These are phyloP conservation scores for Peterozyma toletana DNA, from an alignment of 805 yeast species.

Conservation along the genomic window DNA sequence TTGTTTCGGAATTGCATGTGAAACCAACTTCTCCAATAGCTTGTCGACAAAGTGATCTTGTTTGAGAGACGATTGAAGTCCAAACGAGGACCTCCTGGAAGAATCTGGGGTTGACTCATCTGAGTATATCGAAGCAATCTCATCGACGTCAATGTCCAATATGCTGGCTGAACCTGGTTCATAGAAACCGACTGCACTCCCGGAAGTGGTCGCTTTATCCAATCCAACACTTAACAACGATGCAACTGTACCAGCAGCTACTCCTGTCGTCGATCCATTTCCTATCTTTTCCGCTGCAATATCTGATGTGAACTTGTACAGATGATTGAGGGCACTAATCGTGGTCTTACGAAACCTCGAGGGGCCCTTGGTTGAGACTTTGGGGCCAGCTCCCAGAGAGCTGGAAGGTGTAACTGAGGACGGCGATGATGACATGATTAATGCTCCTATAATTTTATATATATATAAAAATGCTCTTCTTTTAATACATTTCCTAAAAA, in stretches of 20 bases:
- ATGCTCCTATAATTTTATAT: too few relatives aligned
- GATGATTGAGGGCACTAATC: constrained; percentile 13
- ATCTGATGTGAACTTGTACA: constrained; percentile 16
- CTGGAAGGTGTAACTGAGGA: too few relatives aligned
- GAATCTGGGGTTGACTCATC: neutral
- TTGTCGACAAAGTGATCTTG: constrained; percentile 50
- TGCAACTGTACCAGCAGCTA: constrained; percentile 35
- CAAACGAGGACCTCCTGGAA: constrained; percentile 7
- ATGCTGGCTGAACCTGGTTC: neutral
- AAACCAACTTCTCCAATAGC: constrained; percentile 44
- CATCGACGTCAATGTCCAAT: constrained; percentile 4
- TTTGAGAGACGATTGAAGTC: neutral
- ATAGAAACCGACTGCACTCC: constrained; percentile 7
- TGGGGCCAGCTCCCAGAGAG: too few relatives aligned
- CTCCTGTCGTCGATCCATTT: constrained; percentile 18
- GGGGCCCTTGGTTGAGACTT: neutral
- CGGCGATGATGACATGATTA: too few relatives aligned
- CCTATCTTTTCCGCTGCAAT: constrained; percentile 11
- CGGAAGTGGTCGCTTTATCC: constrained; percentile 23
- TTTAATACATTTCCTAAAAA: too few relatives aligned
- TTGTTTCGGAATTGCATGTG: constrained; percentile 41
- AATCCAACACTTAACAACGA: constrained; percentile 35
- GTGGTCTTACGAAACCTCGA: constrained; percentile 7
- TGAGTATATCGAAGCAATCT: constrained; percentile 3
- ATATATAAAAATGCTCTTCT: too few relatives aligned